phyloP scores from a whole-genome alignment of 352 stramenopile species.

The Globisporangium splendens region DNA sequence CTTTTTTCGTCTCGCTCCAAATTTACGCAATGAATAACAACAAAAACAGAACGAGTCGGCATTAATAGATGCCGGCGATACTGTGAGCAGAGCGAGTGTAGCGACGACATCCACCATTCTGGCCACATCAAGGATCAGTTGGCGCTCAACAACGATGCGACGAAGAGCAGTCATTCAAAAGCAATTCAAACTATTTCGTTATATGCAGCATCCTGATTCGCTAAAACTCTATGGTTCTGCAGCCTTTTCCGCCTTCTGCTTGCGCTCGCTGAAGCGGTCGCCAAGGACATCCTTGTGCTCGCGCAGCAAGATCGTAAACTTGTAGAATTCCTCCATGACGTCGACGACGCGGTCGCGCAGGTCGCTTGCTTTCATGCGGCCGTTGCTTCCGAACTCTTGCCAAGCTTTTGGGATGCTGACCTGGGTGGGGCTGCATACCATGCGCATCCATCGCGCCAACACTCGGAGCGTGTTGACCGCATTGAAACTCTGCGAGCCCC shows the following conservation, averaged over 20 bases:
- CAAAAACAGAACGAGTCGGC: too few species aligned
- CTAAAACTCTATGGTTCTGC: too few species aligned
- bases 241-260: background rate
- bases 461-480: conserved; percentile 52
- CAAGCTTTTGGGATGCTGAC: conserved; percentile 1
- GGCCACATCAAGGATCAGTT: too few species aligned
- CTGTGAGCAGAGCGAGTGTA: too few species aligned
- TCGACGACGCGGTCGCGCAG: conserved; percentile 1
- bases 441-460: conserved; percentile 66
- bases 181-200: too few species aligned
- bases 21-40: too few species aligned
- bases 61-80: too few species aligned
- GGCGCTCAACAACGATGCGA: too few species aligned
- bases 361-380: background rate
- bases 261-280: conserved; percentile 2
- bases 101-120: too few species aligned
- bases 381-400: background rate
- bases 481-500: conserved; percentile 59
- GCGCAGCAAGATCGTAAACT: conserved; percentile 1
- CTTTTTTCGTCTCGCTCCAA: too few species aligned
- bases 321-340: conserved; percentile 5
- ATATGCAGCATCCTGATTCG: too few species aligned
- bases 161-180: too few species aligned
- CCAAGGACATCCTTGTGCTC: background rate
- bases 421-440: conserved; percentile 66